Base-by-base conservation (phyloP, 2,329 filamentous ascomycete genomes). In the Pyrenochaeta sp. region DNA sequence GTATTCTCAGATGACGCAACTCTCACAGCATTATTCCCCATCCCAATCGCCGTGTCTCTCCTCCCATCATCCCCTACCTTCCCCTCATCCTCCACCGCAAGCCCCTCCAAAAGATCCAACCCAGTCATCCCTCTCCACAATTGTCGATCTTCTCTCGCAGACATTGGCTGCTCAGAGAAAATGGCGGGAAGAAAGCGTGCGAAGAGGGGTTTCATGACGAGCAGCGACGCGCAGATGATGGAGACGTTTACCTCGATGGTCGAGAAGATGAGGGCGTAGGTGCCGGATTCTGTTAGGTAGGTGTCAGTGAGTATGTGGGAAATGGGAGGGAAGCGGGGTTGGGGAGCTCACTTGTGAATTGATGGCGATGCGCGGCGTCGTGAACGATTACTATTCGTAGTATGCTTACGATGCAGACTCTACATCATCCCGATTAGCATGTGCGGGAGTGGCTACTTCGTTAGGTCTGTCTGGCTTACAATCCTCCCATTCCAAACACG, bases 161-260 rank as follows among this genome's bases (percentile, higher is more conserved):
- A 62, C 13, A 61, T 30, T 1, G 60, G 53, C 24, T 64, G 58
- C 24, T 66, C 65, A 4, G 59, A 52, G 24, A 75, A 56, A 24
- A 79, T 52, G 2, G 59, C 59, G 0, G 79, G 79, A 22, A 77
- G 74, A 43, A 75, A 58, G 15, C 67, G 72, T 7, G 68, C 62
- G 51, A 81, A 56, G 8, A 82, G 66, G 6, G 78, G 79, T 50
- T 80, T 81, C 59, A 82, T 72, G 2, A 79, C 77, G 0, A 81
- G 66, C 19, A 82, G 58, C 2, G 76, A 82, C 10, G 79, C 79
- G 62, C 78, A 82, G 4, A 79, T 75, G 61, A 82, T 80, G 25
- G 79, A 78, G 1, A 80, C 71, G 49, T 82, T 81, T 48, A 77
- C 71, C 66, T 83, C 80, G 40, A 78, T 68, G 1, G 72, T 72